phyloP scores from a whole-genome alignment of 495 filamentous ascomycete genomes.

The Penicillium cosmopolitanum region DNA sequence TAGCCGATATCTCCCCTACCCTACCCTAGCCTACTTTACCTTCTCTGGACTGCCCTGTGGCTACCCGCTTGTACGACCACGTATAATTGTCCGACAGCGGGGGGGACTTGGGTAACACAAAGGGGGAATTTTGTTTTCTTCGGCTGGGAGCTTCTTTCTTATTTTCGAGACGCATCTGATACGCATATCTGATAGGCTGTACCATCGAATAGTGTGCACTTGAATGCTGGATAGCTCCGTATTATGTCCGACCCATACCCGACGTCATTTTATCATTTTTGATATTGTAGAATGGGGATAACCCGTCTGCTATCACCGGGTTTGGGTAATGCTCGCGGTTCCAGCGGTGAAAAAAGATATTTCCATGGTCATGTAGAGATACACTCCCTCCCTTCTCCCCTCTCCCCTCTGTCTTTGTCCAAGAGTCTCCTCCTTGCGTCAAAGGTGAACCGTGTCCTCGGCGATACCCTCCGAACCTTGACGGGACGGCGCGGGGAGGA shows the following conservation, averaged over 20 bases:
- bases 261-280: constrained; percentile 24
- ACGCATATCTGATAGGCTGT: neutral
- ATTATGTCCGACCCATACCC: constrained; percentile 22
- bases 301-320: neutral
- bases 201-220: neutral
- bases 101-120: constrained; percentile 26
- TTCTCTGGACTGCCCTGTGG: constrained; percentile 4
- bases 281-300: no score
- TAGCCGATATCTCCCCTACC: neutral
- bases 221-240: constrained; percentile 5
- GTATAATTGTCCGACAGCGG: constrained; percentile 23
- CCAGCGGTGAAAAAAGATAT: neutral
- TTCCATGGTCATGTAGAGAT: neutral
- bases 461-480: constrained; percentile 50
- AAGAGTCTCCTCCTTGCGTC: constrained; percentile 37
- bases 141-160: neutral
- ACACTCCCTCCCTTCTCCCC: neutral
- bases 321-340: neutral
- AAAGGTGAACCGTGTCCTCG: constrained; percentile 34
- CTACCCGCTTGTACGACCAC: constrained; percentile 25
- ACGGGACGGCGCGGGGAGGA: constrained; percentile 48
- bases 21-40: neutral
- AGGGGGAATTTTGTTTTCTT: constrained; percentile 1
- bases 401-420: no score
- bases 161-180: neutral